phyloP scores from a whole-genome alignment of 2,329 filamentous ascomycete species.

The Alternaria rosae region DNA sequence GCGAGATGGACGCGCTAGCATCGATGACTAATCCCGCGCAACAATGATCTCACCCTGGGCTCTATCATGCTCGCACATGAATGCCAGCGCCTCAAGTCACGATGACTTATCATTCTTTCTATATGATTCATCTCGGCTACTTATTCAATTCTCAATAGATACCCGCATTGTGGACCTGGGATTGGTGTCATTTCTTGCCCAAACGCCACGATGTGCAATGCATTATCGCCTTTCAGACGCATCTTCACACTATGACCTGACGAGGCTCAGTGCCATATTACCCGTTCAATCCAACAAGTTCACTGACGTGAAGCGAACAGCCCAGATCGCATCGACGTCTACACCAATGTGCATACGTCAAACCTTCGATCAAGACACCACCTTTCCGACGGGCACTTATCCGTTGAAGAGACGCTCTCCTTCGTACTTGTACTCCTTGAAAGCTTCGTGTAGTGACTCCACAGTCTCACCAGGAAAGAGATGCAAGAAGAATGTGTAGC shows the following conservation, averaged over 20 bases:
- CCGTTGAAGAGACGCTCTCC: neutral
- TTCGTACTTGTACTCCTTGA: slow-evolving; percentile 1
- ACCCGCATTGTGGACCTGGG: neutral
- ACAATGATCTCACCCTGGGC: neutral
- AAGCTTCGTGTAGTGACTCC: slow-evolving; percentile 3
- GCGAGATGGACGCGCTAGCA: slow-evolving; percentile 2
- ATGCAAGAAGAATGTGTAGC: neutral
- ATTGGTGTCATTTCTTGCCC: neutral
- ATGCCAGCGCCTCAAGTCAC: neutral
- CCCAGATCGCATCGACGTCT: neutral
- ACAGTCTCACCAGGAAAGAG: slow-evolving; percentile 8
- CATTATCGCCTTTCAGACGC: neutral
- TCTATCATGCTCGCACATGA: neutral
- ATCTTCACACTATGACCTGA: neutral
- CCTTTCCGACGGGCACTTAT: neutral
- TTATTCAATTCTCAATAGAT: neutral
- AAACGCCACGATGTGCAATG: neutral
- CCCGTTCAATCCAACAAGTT: neutral
- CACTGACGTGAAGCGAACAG: neutral
- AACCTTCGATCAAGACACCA: neutral
- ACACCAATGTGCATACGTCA: neutral
- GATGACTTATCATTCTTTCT: neutral
- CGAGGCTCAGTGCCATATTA: neutral
- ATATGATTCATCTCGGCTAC: neutral
- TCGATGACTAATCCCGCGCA: neutral